A percentile compares a stretch with the other conserved stretches of the same genome.
phyloP scores from a whole-genome alignment of 2,329 filamentous ascomycete genomes.

The Sporothrix dimorphospora region DNA sequence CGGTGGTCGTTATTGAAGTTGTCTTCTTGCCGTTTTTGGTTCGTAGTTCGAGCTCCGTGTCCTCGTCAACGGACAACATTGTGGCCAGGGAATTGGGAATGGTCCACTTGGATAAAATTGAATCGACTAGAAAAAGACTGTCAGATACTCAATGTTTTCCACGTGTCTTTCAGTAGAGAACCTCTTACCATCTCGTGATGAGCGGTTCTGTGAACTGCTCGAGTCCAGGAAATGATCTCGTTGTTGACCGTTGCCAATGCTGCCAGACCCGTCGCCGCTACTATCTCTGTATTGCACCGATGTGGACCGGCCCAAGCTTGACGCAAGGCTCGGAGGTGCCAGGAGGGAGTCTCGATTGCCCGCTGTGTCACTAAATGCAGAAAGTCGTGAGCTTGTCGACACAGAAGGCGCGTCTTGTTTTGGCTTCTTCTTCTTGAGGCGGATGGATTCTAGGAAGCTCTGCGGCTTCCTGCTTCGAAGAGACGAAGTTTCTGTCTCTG shows the following conservation, averaged over 20 bases:
- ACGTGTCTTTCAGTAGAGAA: too few relatives aligned
- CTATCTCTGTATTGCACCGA: not conserved
- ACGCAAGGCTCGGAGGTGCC: constrained; percentile 19
- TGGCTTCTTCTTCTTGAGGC: constrained; percentile 23
- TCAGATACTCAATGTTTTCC: not conserved
- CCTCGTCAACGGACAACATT: constrained; percentile 32
- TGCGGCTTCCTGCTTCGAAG: constrained; percentile 47
- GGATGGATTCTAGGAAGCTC: constrained; percentile 50
- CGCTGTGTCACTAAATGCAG: constrained; percentile 9
- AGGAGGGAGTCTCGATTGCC: constrained; percentile 13
- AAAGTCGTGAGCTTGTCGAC: constrained; percentile 17
- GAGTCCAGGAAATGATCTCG: constrained; percentile 20
- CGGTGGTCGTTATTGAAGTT: not conserved
- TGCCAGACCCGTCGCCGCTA: not conserved
- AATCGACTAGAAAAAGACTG: constrained; percentile 41
- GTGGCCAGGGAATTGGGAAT: constrained; percentile 31
- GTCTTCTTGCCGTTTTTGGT: constrained; percentile 3
- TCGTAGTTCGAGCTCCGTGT: not conserved
- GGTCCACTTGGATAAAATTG: constrained; percentile 51
- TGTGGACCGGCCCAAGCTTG: constrained; percentile 13
- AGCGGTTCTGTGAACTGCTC: constrained; percentile 30
- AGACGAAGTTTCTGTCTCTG: constrained; percentile 50
- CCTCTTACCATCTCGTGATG: constrained; percentile 31
- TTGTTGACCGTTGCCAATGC: not conserved
- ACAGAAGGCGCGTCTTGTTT: constrained; percentile 17